Evolutionary conservation across 306 rosid species (phyloP).

Genomic region (Erythrophleum fordii): DNA sequence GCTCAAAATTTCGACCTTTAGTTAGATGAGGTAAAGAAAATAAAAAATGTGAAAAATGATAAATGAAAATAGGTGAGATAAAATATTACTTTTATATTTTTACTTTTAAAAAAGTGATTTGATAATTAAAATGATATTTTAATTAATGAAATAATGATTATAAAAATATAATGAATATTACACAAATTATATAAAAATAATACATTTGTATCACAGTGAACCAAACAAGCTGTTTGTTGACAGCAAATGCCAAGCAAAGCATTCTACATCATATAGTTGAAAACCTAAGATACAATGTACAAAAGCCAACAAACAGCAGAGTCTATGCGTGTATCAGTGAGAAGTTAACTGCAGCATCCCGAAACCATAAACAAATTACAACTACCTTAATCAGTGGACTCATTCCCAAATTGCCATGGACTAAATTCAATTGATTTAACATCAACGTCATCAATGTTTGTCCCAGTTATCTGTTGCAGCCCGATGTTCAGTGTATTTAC

Average conservation of each 20-base stretch:
- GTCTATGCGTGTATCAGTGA: constrained; percentile 35
- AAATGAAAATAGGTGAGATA: too few species aligned
- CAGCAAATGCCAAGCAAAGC: constrained; percentile 5
- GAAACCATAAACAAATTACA: constrained; percentile 30
- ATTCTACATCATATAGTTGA: constrained; percentile 12
- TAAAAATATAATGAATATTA: too few species aligned
- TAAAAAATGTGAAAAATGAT: too few species aligned
- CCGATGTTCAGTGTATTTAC: constrained; percentile 67
- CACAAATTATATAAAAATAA: too few species aligned
- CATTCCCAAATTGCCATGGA: constrained; percentile 84
- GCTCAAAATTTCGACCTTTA: too few species aligned
- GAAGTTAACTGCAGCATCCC: constrained; percentile 40
- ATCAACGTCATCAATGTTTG: constrained; percentile 48
- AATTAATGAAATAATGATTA: too few species aligned
- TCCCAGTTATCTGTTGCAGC: constrained; percentile 58
- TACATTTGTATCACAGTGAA: too few species aligned
- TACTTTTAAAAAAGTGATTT: too few species aligned
- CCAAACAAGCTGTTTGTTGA: too few species aligned
- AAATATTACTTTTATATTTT: too few species aligned
- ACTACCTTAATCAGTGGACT: constrained; percentile 55
- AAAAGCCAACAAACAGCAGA: constrained; percentile 42
- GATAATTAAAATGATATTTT: too few species aligned
- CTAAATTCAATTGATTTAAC: constrained; percentile 64
- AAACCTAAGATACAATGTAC: constrained; percentile 34
- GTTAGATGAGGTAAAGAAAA: too few species aligned